Base-by-base conservation (phyloP, 495 filamentous ascomycete genomes). In the Podospora sp. region DNA sequence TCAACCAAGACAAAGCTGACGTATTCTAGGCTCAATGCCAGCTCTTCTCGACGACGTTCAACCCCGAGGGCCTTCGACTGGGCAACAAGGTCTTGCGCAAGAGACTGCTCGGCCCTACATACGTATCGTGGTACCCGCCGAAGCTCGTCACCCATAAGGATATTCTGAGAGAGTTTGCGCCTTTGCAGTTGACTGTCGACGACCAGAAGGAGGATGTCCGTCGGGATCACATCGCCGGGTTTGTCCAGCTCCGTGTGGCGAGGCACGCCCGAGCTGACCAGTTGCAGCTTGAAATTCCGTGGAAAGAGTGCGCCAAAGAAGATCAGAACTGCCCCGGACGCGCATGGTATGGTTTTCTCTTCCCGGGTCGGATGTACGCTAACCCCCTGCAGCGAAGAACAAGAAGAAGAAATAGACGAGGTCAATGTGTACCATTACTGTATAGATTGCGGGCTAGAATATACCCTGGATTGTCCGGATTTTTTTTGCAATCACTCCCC, bases 261-360 rank as follows among this genome's bases (percentile, higher is more conserved):
- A 22, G n/a, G 2, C 14, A 24, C 27, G 12, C 24, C 3, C 9
- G 21, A 35, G 22, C 77, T 82, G 69, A 83, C 72, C 26, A 26
- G 33, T 46, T 69, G 25, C 71, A 92, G 88, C 69, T 78, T 89
- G 72, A 95, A 90, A 81, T 72, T 82, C 18, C 88, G 91, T 76
- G 95, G 94, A 58, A 98, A 98, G 80, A 91, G 91, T 16, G 84
- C 91, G 29, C 93, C 94, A 21, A 96, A 93, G 85, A 97, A 97
- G 87, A 95, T 94, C 82, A 86, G 82, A 76, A 87, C 27, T 6
- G 46, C 82, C 26, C 83, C 84, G 63, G 82, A 85, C 73, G 33
- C 29, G 18, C 20, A 62, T 24, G 87, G 91, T 92, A 85, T 78
- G 81, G 76, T 51, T 16, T 18, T 53, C 11, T 35, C 1, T 50